Evolutionary conservation across 495 filamentous ascomycete genomes (phyloP), one percentile per base, ranked within the genome.

Genomic region (Parachaetomium inaequale): DNA sequence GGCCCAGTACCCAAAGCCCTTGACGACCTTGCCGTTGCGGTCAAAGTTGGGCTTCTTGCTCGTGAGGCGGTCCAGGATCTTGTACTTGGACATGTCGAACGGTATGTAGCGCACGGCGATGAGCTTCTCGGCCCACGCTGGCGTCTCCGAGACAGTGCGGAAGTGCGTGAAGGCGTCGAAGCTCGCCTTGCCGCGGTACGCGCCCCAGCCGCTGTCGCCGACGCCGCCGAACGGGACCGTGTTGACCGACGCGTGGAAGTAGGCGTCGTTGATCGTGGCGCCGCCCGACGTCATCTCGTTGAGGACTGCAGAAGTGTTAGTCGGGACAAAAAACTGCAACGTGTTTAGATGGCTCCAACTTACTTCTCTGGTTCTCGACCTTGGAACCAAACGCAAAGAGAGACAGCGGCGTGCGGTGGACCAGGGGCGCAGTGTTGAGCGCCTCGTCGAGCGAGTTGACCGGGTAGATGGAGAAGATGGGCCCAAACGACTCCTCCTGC

Each of bases 191-290:
- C 94, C 94, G 67, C 90, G 85, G 79, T 97, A 97, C 11, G 85
- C 80, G 55, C 94, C 94, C 66, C 82, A 81, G 59, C 94, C 93
- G 61, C 85, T 90, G 66, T 90, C 85, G 60, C 94, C 94, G 32
- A 98, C 89, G 68, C 93, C 93, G 63, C 94, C 94, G 70, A 98
- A 97, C 55, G 90, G 79, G 4, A 96, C 77, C 10, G 87, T 91
- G 23, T 86, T 83, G 64, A 96, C 84, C 3, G 79, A 81, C 51
- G 82, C 88, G 77, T 97, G 93, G 75, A 91, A 87, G 67, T 85
- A 90, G 54, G 87, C 79, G 74, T 96, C 92, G 75, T 96, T 96
- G 70, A 93, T 76, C 38, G 86, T 83, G 23, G 85, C 90, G 62
- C 92, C 89, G 46, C 92, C 92, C 7, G 89, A 93, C 36, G 83